These are phyloP conservation scores for Fusarium longipes DNA, from an alignment of 2,329 filamentous ascomycete species.

Conservation along the genomic window DNA sequence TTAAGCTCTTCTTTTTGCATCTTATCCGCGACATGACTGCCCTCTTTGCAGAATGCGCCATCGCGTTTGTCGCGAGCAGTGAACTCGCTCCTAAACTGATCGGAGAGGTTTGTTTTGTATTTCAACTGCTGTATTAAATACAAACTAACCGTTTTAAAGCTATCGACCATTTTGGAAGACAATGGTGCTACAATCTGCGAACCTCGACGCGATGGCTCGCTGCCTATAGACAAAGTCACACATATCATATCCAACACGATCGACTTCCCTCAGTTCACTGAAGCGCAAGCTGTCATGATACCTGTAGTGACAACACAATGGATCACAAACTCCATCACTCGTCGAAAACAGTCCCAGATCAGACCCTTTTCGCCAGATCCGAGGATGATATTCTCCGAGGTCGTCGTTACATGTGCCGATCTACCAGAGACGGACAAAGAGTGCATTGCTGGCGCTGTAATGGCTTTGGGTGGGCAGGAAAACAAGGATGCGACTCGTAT, in stretches of 20 bases:
- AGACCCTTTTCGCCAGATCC: slow-evolving; percentile 92
- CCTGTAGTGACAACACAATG: slow-evolving; percentile 86
- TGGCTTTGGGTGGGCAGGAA: slow-evolving; percentile 89
- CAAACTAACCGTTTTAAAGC: slow-evolving; percentile 47
- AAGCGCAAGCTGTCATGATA: slow-evolving; percentile 79
- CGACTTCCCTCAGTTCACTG: slow-evolving; percentile 89
- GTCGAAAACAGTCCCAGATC: slow-evolving; percentile 78
- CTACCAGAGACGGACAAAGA: slow-evolving; percentile 89
- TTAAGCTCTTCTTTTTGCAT: slow-evolving; percentile 8
- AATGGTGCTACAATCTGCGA: slow-evolving; percentile 64
- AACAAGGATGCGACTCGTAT: slow-evolving; percentile 75
- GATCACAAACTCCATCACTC: slow-evolving; percentile 77
- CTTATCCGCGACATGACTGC: slow-evolving; percentile 46
- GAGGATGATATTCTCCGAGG: slow-evolving; percentile 86
- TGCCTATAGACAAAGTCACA: slow-evolving; percentile 61
- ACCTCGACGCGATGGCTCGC: slow-evolving; percentile 59
- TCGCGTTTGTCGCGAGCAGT: slow-evolving; percentile 60
- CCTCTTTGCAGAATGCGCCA: slow-evolving; percentile 57
- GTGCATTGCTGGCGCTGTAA: slow-evolving; percentile 87
- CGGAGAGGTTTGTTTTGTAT: slow-evolving; percentile 50
- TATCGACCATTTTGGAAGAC: slow-evolving; percentile 57
- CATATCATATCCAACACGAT: slow-evolving; percentile 77
- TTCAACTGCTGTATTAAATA: too few species aligned
- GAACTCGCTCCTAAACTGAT: slow-evolving; percentile 55
- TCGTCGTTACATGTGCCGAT: slow-evolving; percentile 84